Base-by-base conservation (phyloP, 2,329 filamentous ascomycete genomes). In the Amesomyces nigricolor region DNA sequence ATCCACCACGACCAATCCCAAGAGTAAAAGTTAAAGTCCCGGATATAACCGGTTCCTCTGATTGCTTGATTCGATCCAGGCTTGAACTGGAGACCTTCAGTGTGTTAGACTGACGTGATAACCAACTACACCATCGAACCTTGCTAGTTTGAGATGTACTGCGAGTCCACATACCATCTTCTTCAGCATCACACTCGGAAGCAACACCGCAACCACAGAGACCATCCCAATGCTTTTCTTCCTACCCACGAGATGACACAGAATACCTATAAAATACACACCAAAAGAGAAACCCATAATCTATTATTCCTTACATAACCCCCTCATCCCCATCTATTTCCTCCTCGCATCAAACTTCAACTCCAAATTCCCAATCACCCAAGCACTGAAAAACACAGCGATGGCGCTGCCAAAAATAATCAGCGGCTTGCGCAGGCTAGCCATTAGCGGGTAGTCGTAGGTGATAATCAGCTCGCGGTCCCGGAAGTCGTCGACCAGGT, bases 401-500 rank as follows among this genome's bases (percentile, higher is more conserved):
- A 95, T 68, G 60, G 88, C 73, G 64, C 87, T 90, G 32, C 76
- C 75, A 61, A 94, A 89, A 58, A 97, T 81, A 22, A 92, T 83
- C 17, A 95, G 63, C 0, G 94, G 94, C 76, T 99, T 99, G 66
- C 91, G 84, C 65, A 96, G 81, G 39, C 81, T 83, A 29, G 89
- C 87, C 2, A 79, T 68, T 62, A 87, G 78, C 1, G 91, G 82
- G 67, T 94, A 89, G 61, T 96, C 88, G 71, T 99, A 99, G 2
- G 88, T 87, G 51, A 97, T 87, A 64, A 96, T 76, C 19, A 97
- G 72, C 61, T 94, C 85, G 32, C 88, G 85, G 66, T 91, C 90
- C 52, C 91, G 82, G 66, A 91, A 83, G 63, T 97, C 94, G 64
- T 99, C 94, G 1, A 95, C 89, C 51, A 97, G 76, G 70, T 96